Evolutionary conservation across 257 asterid genomes (phyloP), one percentile per base, ranked within the genome.

Genomic region (Echites panduratus): DNA sequence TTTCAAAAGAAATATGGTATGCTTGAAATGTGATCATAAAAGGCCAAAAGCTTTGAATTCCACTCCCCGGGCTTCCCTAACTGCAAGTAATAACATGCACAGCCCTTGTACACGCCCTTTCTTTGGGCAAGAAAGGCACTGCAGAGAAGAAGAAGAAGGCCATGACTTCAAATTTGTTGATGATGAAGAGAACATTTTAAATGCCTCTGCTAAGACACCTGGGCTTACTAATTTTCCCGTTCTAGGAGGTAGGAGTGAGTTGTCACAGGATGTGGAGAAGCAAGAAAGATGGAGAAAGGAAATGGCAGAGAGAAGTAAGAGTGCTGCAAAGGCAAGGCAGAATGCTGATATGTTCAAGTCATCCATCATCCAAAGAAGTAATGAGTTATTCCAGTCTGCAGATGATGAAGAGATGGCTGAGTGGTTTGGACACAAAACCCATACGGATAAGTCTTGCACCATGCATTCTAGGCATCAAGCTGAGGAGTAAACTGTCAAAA

Each of bases 21-120:
- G 99, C 80, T 87, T 92, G 84, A 95, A 95, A 82, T 95, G 98
- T 45, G 98, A 92, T 78, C 90, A 95, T 58, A 85, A 58, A 76
- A 86, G 99, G 75, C 90, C 94, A 0, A 87, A 85, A 76, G 90
- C 89, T 29, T 79, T 80, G 38, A 72, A 78, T 64, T 20, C 76
- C 54, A 59, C 75, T 27, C 38, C 38, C 3, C 38, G 38, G 38
- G 38, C 38, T 32, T 32, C 38, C 38, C 38, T 66, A 68, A 58
- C 80, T 27, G 52, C 59, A n/a, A 81, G 70, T 68, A 74, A 76
- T 26, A 53, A 43, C 70, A 63, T 74, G 62, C 49, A 24, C 59
- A 35, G 79, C 75, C 79, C 75, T 70, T 86, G 72, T 62, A 77
- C 75, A 9, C 78, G 73, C 24, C 82, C 86, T 73, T 76, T 79